These are phyloP conservation scores for Macrophomina tecta DNA, from an alignment of 2,329 filamentous ascomycete genomes.

Conservation along the genomic window DNA sequence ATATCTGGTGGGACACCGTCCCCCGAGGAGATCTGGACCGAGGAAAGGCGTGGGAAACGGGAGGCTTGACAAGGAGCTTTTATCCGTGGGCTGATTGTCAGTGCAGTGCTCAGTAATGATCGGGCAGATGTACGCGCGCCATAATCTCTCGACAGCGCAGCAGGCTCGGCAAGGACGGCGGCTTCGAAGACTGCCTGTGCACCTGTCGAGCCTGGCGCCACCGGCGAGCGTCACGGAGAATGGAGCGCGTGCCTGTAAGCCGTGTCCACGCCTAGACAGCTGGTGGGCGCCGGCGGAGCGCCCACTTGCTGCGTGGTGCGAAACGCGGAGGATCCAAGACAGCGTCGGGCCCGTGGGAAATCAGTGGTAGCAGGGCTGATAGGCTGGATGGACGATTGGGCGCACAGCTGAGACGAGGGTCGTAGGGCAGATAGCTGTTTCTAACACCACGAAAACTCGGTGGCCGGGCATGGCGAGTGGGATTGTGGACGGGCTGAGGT, in stretches of 20 bases:
- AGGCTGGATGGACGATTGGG: not conserved
- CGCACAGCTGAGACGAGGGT: not conserved
- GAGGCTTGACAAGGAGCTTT: conserved; percentile 12
- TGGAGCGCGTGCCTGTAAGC: not conserved
- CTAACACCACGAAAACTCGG: not conserved
- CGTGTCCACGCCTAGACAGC: not conserved
- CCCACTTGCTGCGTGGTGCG: not conserved
- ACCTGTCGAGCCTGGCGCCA: conserved; percentile 13
- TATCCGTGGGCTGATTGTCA: conserved; percentile 10
- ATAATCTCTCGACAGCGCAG: not conserved
- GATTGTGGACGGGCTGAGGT: conserved; percentile 8
- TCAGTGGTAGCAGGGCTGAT: not conserved
- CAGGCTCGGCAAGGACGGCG: conserved; percentile 12
- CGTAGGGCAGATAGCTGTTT: not conserved
- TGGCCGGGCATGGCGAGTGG: not conserved
- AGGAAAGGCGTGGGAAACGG: not conserved
- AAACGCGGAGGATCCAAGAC: conserved; percentile 10
- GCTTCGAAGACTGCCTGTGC: not conserved
- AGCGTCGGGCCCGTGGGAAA: not conserved
- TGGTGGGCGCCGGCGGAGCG: conserved; percentile 9
- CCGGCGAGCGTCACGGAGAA: not conserved
- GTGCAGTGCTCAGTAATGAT: conserved; percentile 4
- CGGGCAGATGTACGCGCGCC: conserved; percentile 11
- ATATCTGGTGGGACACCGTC: not conserved
- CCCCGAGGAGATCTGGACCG: not conserved